Evolutionary conservation across 2,329 filamentous ascomycete species (phyloP), one percentile per base, ranked within the genome.

Genomic region (Dothiorella sarmentorum): DNA sequence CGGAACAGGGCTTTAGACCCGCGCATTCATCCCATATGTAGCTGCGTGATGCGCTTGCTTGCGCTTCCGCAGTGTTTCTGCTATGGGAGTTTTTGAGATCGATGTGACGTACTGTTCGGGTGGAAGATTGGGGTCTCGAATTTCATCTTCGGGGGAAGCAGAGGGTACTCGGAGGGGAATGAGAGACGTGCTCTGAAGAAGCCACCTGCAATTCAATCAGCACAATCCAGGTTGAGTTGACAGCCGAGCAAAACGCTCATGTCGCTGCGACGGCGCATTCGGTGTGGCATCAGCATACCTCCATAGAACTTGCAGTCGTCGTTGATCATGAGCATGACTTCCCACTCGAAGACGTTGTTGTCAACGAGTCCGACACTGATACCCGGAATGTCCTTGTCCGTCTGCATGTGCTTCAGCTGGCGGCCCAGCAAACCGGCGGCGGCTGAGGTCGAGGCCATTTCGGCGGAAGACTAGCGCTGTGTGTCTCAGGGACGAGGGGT

Each of bases 311-410:
- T 93, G 76, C 89, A 92, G 70, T 96, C 91, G 67, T 97, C 92
- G 62, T 85, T 91, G 64, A 97, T 93, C 93, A 99, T 97, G 61
- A 99, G 85, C 89, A 97, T 96, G 18, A 97, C 91, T 75, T 97
- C 92, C 94, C 94, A 99, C 78, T 96, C 89, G 65, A 97, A 97
- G 9, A 97, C 86, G 71, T 96, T 88, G 73, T 89, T 89, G 68
- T 87, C 86, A 55, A 92, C 86, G 42, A 99, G 79, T 0, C 94
- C 94, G 68, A 91, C 96, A 62, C 91, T 97, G 69, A 97, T 96
- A 56, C 93, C 94, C 0, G 91, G 91, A 45, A 97, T 88, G 74
- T 96, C 91, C 71, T 91, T 93, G 72, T 90, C 87, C 22, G 83
- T 85, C 76, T 96, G 90, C 85, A 99, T 97, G 72, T 95, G 87